Base-by-base conservation (phyloP, 1,139 yeast species). In the Yamadazyma siamensis region DNA sequence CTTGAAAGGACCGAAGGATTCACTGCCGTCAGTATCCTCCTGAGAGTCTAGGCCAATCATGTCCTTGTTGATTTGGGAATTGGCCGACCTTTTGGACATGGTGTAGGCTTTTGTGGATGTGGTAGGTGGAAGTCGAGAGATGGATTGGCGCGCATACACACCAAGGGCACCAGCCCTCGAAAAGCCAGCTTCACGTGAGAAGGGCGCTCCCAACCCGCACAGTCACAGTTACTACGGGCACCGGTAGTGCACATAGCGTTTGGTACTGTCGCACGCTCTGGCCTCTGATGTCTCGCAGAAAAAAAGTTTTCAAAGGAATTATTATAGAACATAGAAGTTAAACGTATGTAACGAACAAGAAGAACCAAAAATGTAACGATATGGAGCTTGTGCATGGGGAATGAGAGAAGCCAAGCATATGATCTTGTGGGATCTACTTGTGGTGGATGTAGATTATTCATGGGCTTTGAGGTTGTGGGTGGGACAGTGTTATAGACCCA, bases 61-160 rank as follows among this genome's bases (percentile, higher is more conserved):
- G 35, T 73, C 77, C 43, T 74, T 63, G 25, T 76, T 69, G 41
- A 77, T 67, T 47, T 77, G 85, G 19, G 65, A 67, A 29, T 62
- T 75, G 4, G 94, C 89, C 32, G 66, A 60, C 61, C 94, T 69
- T 52, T 84, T 83, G n/a, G 79, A 65, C 81, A 77, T 76, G 16
- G 12, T 40, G 13, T 13, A 11, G 15, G n/a, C 9, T n/a, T 13
- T 26, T 8, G 12, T n/a, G n/a, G n/a, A n/a, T n/a, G n/a, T n/a
- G n/a, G n/a, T n/a, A 8, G 9, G 11, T 18, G 11, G 12, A 24
- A 13, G n/a, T n/a, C n/a, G n/a, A n/a, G n/a, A n/a, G n/a, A n/a
- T n/a, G n/a, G n/a, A n/a, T n/a, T n/a, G n/a, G n/a, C n/a, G n/a
- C n/a, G n/a, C n/a, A n/a, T n/a, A n/a, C 13, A 11, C 26, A n/a